These are phyloP conservation scores for Thalassiosira profunda DNA, from an alignment of 108 stramenopile genomes.

Conservation along the genomic window DNA sequence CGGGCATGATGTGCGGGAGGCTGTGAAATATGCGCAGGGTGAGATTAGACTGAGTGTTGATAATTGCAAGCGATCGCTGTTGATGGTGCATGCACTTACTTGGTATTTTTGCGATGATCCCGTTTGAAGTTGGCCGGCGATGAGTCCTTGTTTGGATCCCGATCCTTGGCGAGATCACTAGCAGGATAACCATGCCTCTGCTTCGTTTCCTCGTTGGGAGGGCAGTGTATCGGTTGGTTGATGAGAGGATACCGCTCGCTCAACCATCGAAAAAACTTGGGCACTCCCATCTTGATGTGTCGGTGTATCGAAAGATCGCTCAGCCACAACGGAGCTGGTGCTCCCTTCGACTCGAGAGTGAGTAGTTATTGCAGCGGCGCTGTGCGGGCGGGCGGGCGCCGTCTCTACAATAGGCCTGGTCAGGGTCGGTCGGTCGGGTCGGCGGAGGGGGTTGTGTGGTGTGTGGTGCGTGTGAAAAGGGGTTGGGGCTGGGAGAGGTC, in stretches of 20 bases:
- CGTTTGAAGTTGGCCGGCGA: slow-evolving; percentile 1
- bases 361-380: too few species aligned
- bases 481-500: too few species aligned
- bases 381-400: too few species aligned
- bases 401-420: too few species aligned
- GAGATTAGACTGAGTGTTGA: background rate
- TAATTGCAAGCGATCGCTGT: background rate
- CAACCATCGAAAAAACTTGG: slow-evolving; percentile 99
- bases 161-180: background rate
- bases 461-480: too few species aligned
- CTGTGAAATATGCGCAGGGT: background rate
- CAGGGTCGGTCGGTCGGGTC: too few species aligned
- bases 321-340: too few species aligned
- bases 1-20: slow-evolving; percentile 68
- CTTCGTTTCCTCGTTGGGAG: slow-evolving; percentile 64
- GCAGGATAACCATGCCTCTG: slow-evolving; percentile 36
- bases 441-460: too few species aligned
- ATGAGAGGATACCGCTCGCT: slow-evolving; percentile 98
- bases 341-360: too few species aligned
- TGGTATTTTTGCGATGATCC: slow-evolving; percentile 28
- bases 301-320: too few species aligned
- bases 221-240: slow-evolving; percentile 91
- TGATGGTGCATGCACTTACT: background rate
- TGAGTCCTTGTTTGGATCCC: background rate
- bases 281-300: slow-evolving; percentile 94